A percentile compares a stretch with the other conserved stretches of the same genome.
These are phyloP conservation scores for Microcyclospora tardicrescens DNA, from an alignment of 2,329 filamentous ascomycete species.

Conservation along the genomic window DNA sequence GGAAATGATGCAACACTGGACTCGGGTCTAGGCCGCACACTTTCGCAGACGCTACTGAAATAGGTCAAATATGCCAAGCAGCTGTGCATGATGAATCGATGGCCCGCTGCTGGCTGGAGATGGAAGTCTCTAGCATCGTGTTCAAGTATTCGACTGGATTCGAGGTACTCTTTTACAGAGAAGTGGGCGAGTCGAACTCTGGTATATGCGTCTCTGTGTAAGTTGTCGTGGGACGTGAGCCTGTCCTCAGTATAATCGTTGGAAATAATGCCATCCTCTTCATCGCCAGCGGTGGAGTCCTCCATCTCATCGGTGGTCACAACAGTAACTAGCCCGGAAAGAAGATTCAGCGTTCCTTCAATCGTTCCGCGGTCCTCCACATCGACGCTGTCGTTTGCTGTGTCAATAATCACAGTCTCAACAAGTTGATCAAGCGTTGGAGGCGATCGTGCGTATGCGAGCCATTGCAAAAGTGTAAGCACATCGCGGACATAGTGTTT, in stretches of 20 bases:
- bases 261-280: neutral
- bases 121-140: neutral
- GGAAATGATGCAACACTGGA: too few relatives aligned
- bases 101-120: neutral
- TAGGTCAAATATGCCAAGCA: neutral
- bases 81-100: neutral
- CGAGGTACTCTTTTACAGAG: constrained; percentile 15
- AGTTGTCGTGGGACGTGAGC: neutral
- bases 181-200: constrained; percentile 12
- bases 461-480: constrained; percentile 8
- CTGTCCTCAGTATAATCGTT: neutral
- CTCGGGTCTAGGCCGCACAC: neutral
- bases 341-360: constrained; percentile 6
- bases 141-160: constrained; percentile 5
- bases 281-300: neutral
- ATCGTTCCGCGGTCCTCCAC: constrained; percentile 4
- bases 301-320: neutral
- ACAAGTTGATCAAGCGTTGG: constrained; percentile 8
- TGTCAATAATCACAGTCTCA: constrained; percentile 10
- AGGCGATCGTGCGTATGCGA: constrained; percentile 8
- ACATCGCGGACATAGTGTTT: constrained; percentile 4
- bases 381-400: constrained; percentile 4
- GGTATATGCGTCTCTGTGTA: neutral
- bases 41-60: neutral
- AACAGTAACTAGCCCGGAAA: constrained; percentile 6